Evolutionary conservation across 352 stramenopile species (phyloP), one percentile per base, ranked within the genome.

Genomic region (Globisporangium okanoganense): DNA sequence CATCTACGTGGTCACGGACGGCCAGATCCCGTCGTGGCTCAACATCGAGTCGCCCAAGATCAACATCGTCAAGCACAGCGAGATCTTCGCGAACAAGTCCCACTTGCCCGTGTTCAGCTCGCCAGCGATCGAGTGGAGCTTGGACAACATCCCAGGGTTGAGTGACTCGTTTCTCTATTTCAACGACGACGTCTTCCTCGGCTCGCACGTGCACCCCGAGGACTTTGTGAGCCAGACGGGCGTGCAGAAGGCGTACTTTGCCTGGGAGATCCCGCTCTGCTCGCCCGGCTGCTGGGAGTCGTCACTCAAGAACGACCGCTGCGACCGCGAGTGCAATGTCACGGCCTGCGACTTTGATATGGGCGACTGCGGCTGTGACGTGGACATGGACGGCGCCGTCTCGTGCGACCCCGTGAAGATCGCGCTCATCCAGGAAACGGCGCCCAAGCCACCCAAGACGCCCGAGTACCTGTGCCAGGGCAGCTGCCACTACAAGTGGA

Each of bases 171-270:
- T 98, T 65, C 59, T 98, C 4, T 98, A 98, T 71, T 98, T 98
- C 64, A 98, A 98, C 67, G 95, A 98, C 68, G 94, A 98, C 70
- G 94, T 98, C 10, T 96, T 98, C 63, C 75, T 98, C 0, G 95
- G 94, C 40, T 78, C 87, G 16, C 72, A 75, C 12, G 83, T 97
- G 13, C 74, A 79, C 49, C 95, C 95, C 0, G 89, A 97, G 48
- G 95, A 98, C 63, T 98, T 98, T 80, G 75, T 97, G 14, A 88
- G 76, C 22, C 79, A 90, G 61, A 73, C 65, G 10, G 85, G 86
- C 20, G 84, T 94, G 18, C 92, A 98, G 65, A 97, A 96, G 64
- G 78, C 90, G 20, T 98, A 97, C 60, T 90, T 97, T 27, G 87
- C 88, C 0, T 98, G 95, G 95, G 90, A 98, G 67, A 85, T 97